These are phyloP conservation scores for Fomitopsis pinicola DNA, from an alignment of 1,284 basidiomycete species.

Conservation along the genomic window DNA sequence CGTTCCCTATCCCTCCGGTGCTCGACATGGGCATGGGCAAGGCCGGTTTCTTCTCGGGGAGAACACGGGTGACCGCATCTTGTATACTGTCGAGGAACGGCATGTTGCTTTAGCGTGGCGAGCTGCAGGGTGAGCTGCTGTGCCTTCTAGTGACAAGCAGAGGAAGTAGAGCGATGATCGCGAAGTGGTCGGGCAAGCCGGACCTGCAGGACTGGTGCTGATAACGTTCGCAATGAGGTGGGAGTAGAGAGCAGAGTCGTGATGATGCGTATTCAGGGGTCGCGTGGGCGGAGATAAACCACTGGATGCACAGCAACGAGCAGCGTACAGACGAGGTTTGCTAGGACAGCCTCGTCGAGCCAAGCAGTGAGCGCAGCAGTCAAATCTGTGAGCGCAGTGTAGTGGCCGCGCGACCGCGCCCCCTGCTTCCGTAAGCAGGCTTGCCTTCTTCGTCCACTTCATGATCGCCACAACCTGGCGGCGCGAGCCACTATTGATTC, in stretches of 20 bases:
- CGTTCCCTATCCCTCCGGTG: slow-evolving; percentile 44
- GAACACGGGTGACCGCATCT: slow-evolving; percentile 20
- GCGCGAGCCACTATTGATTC: not conserved
- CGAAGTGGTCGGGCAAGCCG: not conserved
- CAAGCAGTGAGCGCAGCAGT: not conserved
- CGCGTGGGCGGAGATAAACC: not conserved
- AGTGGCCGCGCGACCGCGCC: not conserved
- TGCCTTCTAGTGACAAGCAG: not conserved
- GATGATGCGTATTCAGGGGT: not conserved
- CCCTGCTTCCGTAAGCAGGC: not conserved
- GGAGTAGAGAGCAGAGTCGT: not conserved
- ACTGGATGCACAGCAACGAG: not conserved
- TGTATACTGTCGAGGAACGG: slow-evolving; percentile 26
- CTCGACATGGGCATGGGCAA: slow-evolving; percentile 23
- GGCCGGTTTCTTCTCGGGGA: slow-evolving; percentile 25
- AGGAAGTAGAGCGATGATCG: not conserved
- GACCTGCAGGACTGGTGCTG: not conserved
- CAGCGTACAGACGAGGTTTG: not conserved
- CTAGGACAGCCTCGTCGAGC: not conserved
- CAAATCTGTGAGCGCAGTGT: not conserved
- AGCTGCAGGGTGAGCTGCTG: not conserved
- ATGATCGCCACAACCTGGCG: not conserved
- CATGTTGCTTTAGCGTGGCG: slow-evolving; percentile 13
- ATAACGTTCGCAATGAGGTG: not conserved
- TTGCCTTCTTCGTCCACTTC: not conserved